Percentiles rank a stretch among this genome's conserved stretches.
phyloP scores from a whole-genome alignment of 228 moss, liverwort and hornwort species.

The Sphagnum magellanicum region DNA sequence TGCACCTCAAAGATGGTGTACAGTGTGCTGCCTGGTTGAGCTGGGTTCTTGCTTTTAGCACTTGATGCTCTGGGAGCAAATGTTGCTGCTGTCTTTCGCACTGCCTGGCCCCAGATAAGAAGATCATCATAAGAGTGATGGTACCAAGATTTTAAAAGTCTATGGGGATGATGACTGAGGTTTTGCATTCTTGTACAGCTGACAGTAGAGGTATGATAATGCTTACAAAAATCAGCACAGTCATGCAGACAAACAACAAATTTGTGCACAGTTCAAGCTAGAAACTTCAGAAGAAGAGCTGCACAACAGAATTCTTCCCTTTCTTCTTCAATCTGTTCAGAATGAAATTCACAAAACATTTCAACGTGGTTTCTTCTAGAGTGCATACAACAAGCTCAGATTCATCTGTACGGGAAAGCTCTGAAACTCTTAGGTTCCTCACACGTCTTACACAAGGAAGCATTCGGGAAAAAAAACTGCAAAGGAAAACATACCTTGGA shows the following conservation, averaged over 20 bases:
- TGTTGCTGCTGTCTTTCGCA: slow-evolving; percentile 94
- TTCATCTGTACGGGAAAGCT: too few species aligned
- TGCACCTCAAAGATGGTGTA: slow-evolving; percentile 82
- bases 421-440: not conserved
- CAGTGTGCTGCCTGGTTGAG: slow-evolving; percentile 70
- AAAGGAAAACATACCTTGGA: slow-evolving; percentile 27
- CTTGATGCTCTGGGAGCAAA: slow-evolving; percentile 89
- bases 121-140: not conserved
- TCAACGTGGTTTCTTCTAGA: not conserved
- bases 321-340: not conserved
- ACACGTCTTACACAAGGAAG: not conserved
- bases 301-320: not conserved
- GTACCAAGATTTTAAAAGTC: not conserved
- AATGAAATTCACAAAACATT: not conserved
- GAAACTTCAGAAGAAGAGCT: not conserved
- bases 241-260: too few species aligned
- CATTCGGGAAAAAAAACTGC: not conserved
- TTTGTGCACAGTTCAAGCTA: not conserved
- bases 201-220: too few species aligned
- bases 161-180: not conserved
- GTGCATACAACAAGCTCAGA: too few species aligned
- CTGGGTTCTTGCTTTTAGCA: slow-evolving; percentile 71
- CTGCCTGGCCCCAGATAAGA: slow-evolving; percentile 44
- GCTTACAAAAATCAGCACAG: too few species aligned
- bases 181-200: too few species aligned